Evolutionary conservation across 306 rosid species (phyloP).

Genomic region (Acacia confusa): DNA sequence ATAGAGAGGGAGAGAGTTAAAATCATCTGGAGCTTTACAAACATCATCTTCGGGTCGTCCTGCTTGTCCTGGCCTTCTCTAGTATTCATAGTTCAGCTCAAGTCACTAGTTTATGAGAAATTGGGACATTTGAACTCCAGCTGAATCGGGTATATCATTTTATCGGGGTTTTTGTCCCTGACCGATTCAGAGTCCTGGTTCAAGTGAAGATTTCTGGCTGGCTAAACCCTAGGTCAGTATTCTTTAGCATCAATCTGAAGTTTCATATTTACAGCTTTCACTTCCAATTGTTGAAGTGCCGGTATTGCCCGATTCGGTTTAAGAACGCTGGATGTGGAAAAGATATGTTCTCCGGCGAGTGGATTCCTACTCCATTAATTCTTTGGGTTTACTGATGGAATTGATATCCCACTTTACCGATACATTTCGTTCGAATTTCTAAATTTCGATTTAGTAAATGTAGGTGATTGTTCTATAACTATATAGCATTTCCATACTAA

Average conservation of each 20-base stretch:
- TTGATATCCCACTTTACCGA: not conserved
- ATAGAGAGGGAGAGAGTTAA: not conserved
- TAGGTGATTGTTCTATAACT: not conserved
- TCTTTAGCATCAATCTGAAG: not conserved
- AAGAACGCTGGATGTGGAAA: not conserved
- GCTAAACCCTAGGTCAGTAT: slow-evolving; percentile 58
- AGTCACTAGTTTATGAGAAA: slow-evolving; percentile 18
- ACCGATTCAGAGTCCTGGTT: slow-evolving; percentile 45
- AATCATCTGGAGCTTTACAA: not conserved
- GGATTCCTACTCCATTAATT: slow-evolving; percentile 10
- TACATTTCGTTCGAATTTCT: slow-evolving; percentile 17
- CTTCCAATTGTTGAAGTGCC: not conserved
- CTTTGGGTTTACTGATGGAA: slow-evolving; percentile 31
- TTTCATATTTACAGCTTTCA: slow-evolving; percentile 12
- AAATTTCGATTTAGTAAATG: not conserved
- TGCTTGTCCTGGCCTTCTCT: not conserved
- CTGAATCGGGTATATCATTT: slow-evolving; percentile 46
- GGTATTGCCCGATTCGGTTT: not conserved
- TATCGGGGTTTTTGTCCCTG: slow-evolving; percentile 13
- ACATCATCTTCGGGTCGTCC: not conserved
- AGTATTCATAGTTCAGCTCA: slow-evolving; percentile 30
- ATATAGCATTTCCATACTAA: not conserved
- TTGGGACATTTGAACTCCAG: slow-evolving; percentile 21
- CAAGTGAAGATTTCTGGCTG: slow-evolving; percentile 13
- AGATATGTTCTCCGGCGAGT: not conserved